These are phyloP conservation scores for Galerina marginata DNA, from an alignment of 768 basidiomycete genomes.

Conservation along the genomic window DNA sequence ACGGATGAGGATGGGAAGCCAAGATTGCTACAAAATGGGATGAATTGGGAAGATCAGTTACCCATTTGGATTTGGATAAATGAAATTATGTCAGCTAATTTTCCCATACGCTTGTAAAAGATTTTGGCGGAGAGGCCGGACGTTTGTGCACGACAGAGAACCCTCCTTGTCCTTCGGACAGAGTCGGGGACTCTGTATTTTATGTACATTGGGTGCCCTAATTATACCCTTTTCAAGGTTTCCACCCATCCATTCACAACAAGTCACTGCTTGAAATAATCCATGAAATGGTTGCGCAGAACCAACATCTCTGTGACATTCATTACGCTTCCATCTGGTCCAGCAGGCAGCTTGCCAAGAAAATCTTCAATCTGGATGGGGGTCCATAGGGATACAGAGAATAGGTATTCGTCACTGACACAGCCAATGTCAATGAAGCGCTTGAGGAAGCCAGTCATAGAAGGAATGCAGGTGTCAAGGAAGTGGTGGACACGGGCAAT, in stretches of 20 bases:
- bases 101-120: too few relatives aligned
- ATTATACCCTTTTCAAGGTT: too few relatives aligned
- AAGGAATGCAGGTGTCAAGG: constrained; percentile 13
- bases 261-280: background rate
- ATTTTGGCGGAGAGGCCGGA: too few relatives aligned
- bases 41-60: too few relatives aligned
- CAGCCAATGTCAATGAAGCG: constrained; percentile 18
- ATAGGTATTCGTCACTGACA: constrained; percentile 12
- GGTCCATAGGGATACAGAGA: constrained; percentile 8
- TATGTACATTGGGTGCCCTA: background rate
- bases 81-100: too few relatives aligned
- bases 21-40: too few relatives aligned
- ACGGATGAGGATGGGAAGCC: too few relatives aligned
- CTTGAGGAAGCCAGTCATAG: constrained; percentile 13
- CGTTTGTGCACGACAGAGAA: too few relatives aligned
- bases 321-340: constrained; percentile 4
- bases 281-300: constrained; percentile 12
- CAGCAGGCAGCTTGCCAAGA: constrained; percentile 8
- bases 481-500: constrained; percentile 8
- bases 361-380: background rate
- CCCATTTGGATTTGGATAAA: too few relatives aligned
- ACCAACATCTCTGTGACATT: constrained; percentile 13
- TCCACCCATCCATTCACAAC: background rate
- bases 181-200: too few relatives aligned
- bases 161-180: too few relatives aligned